A percentile compares a stretch with the other conserved stretches of the same genome.
phyloP scores from a whole-genome alignment of 371 early-diverging fungal species.

The Lichtheimia ramosa region DNA sequence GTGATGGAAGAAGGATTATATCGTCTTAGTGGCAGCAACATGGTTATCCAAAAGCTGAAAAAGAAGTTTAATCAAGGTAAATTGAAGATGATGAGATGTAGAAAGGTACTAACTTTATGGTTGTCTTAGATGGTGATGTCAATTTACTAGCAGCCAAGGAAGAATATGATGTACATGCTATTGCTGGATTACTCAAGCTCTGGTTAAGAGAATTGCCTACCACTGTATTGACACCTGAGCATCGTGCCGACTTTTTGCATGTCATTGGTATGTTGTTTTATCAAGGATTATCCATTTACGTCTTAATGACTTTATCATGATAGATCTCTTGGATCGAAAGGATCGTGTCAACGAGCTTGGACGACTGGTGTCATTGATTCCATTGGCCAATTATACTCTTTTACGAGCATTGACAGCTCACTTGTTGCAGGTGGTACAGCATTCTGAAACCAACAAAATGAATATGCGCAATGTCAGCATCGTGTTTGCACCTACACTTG shows the following conservation, averaged over 20 bases:
- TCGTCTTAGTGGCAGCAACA: conserved; percentile 81
- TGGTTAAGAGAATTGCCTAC: conserved; percentile 80
- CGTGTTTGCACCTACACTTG: conserved; percentile 72
- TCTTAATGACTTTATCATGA: neutral
- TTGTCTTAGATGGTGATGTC: conserved; percentile 60
- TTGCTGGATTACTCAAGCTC: conserved; percentile 82
- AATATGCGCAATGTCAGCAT: conserved; percentile 74
- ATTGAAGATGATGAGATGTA: no score
- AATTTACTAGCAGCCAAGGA: conserved; percentile 55
- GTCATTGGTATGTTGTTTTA: conserved; percentile 42
- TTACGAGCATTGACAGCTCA: conserved; percentile 65
- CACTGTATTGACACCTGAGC: conserved; percentile 72
- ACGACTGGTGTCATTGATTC: conserved; percentile 56
- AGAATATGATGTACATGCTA: conserved; percentile 76
- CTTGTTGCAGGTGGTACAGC: conserved; percentile 63
- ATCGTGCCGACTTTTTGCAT: conserved; percentile 67
- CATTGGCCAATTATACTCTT: conserved; percentile 62
- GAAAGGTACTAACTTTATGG: no score
- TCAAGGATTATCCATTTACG: neutral
- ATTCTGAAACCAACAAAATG: conserved; percentile 71
- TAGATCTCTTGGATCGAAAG: conserved; percentile 54
- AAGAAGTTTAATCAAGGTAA: conserved; percentile 67
- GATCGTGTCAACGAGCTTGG: conserved; percentile 65
- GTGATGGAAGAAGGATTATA: conserved; percentile 93
- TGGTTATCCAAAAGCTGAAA: conserved; percentile 72